phyloP scores from a whole-genome alignment of 2,329 filamentous ascomycete genomes.

The Fonsecaea pedrosoi region DNA sequence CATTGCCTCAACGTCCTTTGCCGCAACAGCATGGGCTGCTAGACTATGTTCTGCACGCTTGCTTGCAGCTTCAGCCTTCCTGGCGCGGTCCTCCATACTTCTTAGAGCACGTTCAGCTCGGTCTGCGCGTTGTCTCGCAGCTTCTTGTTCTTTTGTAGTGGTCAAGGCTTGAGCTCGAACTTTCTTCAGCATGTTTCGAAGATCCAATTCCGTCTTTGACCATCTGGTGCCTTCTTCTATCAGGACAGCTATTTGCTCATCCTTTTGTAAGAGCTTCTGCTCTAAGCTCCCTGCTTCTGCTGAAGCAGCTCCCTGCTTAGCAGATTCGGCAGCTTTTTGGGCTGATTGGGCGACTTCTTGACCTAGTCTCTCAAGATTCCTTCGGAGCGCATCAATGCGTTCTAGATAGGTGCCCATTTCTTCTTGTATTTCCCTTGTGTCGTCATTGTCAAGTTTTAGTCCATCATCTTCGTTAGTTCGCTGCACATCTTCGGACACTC shows the following conservation, averaged over 20 bases:
- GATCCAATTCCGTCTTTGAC: slow-evolving; percentile 83
- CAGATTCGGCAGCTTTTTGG: slow-evolving; percentile 76
- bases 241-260: slow-evolving; percentile 84
- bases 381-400: slow-evolving; percentile 87
- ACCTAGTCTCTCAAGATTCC: slow-evolving; percentile 87
- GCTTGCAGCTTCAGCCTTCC: slow-evolving; percentile 65
- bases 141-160: slow-evolving; percentile 58
- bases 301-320: slow-evolving; percentile 70
- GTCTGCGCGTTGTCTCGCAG: slow-evolving; percentile 62
- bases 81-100: slow-evolving; percentile 61
- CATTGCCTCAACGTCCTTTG: slow-evolving; percentile 67
- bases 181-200: slow-evolving; percentile 82
- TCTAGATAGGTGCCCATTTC: slow-evolving; percentile 85
- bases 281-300: slow-evolving; percentile 71
- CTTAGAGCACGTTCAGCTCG: slow-evolving; percentile 64
- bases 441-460: slow-evolving; percentile 16
- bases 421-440: slow-evolving; percentile 52
- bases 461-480: slow-evolving; percentile 38
- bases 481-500: slow-evolving; percentile 47
- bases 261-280: slow-evolving; percentile 84
- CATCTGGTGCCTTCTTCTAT: slow-evolving; percentile 93
- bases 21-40: slow-evolving; percentile 58
- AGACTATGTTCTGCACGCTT: slow-evolving; percentile 63
- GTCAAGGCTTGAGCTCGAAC: slow-evolving; percentile 63
- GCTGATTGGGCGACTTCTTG: slow-evolving; percentile 78